Base-by-base conservation (phyloP, 1,284 basidiomycete genomes). In the Farysia itapuensis region DNA sequence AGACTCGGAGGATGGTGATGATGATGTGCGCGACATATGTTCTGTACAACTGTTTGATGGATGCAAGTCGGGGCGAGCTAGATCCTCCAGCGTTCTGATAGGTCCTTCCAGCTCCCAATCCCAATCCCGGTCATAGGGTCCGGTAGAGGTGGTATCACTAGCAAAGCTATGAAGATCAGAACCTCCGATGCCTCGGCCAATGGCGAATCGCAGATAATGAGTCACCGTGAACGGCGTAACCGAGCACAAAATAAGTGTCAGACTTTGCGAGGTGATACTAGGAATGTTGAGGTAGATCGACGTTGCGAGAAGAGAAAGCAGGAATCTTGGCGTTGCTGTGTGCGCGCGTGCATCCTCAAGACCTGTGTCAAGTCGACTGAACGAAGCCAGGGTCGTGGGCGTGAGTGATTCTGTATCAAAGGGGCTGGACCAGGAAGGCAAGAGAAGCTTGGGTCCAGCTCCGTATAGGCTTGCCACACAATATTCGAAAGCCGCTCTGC, bases 281-380 rank as follows among this genome's bases (percentile, higher is more conserved):
- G 88, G 87, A 19, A 93, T 86, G 30, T 87, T 87, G 24, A 96
- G 84, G 77, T 90, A 95, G 32, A 88, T 83, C 1, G 89, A 83
- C 4, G 90, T 90, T 0, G 90, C 89, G 22, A 94, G 82, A 14
- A 94, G 82, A 5, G 90, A 92, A 11, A 93, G 81, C 2, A 95
- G 82, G 70, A 95, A 86, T 6, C 85, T 82, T 4, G 91, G 89
- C 2, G 86, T 85, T 0, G 86, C 87, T 0, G 86, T 84, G 45
- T 92, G 88, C 77, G 38, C 58, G 18, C 23, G 35, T 40, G 75
- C 70, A 33, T 40, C 45, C 34, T 57, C 54, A 22, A 47, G 12
- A 81, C 81, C 0, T 85, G 81, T 0, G 87, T 88, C 39, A 90
- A 54, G 22, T 2, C 51, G 51, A 43, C 50, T 64, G 4, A 32